phyloP scores from a whole-genome alignment of 2,329 filamentous ascomycete species.

The Cladobotryum protrusum region DNA sequence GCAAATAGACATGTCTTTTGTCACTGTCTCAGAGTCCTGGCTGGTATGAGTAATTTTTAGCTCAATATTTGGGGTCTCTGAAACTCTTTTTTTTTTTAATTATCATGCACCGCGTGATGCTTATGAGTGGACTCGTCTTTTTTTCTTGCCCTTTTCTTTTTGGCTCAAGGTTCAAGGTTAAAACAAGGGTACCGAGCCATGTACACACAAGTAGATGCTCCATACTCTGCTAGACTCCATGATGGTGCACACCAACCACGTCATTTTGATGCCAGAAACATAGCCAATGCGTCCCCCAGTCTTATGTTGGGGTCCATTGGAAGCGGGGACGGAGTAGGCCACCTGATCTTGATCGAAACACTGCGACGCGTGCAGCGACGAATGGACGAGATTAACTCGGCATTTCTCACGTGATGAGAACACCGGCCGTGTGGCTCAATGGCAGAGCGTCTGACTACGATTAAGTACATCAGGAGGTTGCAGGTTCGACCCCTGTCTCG shows the following conservation, averaged over 20 bases:
- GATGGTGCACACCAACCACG: background rate
- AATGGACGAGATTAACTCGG: background rate
- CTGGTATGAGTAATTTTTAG: too few species aligned
- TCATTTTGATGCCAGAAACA: background rate
- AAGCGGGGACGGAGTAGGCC: background rate
- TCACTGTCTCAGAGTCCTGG: too few species aligned
- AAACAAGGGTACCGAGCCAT: background rate
- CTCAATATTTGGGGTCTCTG: too few species aligned
- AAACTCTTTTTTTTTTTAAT: too few species aligned
- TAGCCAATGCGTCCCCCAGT: background rate
- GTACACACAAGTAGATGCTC: background rate
- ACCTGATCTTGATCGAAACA: constrained; percentile 1
- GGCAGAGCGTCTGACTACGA: constrained; percentile 41
- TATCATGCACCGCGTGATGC: too few species aligned
- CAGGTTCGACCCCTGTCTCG: background rate
- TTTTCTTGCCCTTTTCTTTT: too few species aligned
- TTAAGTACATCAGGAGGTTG: background rate
- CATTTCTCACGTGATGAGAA: constrained; percentile 8
- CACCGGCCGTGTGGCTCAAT: constrained; percentile 30
- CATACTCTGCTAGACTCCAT: too few species aligned
- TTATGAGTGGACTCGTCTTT: too few species aligned
- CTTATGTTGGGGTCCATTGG: background rate
- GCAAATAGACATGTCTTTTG: too few species aligned
- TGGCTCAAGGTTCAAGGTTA: too few species aligned
- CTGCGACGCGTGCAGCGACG: constrained; percentile 3